A percentile compares a stretch with the other conserved stretches of the same genome.
phyloP scores from a whole-genome alignment of 495 filamentous ascomycete genomes.

The Daldinia concentrica region DNA sequence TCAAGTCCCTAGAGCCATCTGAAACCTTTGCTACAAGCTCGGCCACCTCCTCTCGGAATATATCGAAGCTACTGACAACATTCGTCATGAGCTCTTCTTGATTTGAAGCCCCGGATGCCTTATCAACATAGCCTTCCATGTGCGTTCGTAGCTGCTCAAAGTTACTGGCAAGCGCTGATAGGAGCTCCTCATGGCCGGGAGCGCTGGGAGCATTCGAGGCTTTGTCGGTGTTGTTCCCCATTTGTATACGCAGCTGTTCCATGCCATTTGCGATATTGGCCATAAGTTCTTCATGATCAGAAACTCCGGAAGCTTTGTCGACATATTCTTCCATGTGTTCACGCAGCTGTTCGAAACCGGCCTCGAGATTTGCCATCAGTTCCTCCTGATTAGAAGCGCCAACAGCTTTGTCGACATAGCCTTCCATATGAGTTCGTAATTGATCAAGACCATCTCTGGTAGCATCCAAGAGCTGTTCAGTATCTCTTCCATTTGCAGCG shows the following conservation, averaged over 20 bases:
- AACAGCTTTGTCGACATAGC: constrained; percentile 54
- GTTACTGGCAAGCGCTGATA: constrained; percentile 72
- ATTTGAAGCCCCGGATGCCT: constrained; percentile 69
- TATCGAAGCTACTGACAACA: constrained; percentile 75
- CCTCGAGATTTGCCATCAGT: constrained; percentile 80
- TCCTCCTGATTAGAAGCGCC: constrained; percentile 71
- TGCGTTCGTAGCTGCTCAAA: constrained; percentile 66
- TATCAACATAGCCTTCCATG: constrained; percentile 81
- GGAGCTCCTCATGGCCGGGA: constrained; percentile 77
- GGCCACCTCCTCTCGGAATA: constrained; percentile 76
- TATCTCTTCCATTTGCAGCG: constrained; percentile 76
- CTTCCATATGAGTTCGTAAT: constrained; percentile 78
- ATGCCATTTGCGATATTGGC: constrained; percentile 52
- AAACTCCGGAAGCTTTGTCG: constrained; percentile 69
- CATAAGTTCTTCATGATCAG: constrained; percentile 79
- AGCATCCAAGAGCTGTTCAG: constrained; percentile 83
- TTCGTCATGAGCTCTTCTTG: constrained; percentile 83
- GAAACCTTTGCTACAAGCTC: constrained; percentile 55
- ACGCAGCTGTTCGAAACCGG: constrained; percentile 79
- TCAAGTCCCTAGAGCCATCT: constrained; percentile 65
- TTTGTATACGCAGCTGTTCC: constrained; percentile 62
- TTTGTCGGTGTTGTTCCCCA: constrained; percentile 76
- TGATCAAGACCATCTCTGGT: constrained; percentile 85
- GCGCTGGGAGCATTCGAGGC: constrained; percentile 73
- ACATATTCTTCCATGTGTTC: constrained; percentile 81